phyloP scores from a whole-genome alignment of 495 filamentous ascomycete genomes.

The Penicillium antarcticum region DNA sequence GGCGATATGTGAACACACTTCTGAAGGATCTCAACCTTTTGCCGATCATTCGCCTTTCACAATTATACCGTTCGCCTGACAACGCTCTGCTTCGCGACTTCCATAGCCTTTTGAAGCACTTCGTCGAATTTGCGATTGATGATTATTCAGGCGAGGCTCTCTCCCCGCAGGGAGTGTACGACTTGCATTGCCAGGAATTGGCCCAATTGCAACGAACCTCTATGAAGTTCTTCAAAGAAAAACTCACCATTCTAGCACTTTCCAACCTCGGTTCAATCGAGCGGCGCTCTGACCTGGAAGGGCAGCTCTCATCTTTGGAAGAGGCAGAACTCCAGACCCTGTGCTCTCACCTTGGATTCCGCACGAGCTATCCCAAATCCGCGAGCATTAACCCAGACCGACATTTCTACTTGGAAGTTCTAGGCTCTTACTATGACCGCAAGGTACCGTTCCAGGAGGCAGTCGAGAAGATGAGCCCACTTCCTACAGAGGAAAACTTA shows the following conservation, averaged over 20 bases:
- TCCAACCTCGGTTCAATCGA: conserved; percentile 91
- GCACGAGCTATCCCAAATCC: conserved; percentile 74
- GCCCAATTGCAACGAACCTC: conserved; percentile 78
- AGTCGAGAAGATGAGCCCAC: conserved; percentile 62
- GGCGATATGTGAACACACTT: conserved; percentile 89
- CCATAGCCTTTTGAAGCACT: conserved; percentile 75
- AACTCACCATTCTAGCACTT: conserved; percentile 83
- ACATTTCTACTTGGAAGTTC: conserved; percentile 67
- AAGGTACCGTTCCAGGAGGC: conserved; percentile 80
- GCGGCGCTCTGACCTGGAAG: conserved; percentile 71
- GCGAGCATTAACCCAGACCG: conserved; percentile 60
- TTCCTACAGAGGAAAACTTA: conserved; percentile 80
- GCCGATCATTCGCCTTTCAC: conserved; percentile 75
- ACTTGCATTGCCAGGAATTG: conserved; percentile 70
- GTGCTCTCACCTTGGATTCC: conserved; percentile 67
- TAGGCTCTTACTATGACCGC: conserved; percentile 75
- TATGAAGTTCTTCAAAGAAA: conserved; percentile 82
- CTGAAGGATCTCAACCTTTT: conserved; percentile 89
- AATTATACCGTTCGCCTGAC: conserved; percentile 67
- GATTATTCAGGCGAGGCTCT: conserved; percentile 82
- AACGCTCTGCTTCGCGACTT: conserved; percentile 83
- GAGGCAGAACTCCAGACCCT: conserved; percentile 71
- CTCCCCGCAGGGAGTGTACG: conserved; percentile 68
- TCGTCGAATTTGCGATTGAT: conserved; percentile 82
- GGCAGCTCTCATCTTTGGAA: conserved; percentile 67